Percentiles rank a stretch among this genome's conserved stretches.
Evolutionary conservation across 805 yeast genomes (phyloP).

Genomic region (Grigorovia jiainica): DNA sequence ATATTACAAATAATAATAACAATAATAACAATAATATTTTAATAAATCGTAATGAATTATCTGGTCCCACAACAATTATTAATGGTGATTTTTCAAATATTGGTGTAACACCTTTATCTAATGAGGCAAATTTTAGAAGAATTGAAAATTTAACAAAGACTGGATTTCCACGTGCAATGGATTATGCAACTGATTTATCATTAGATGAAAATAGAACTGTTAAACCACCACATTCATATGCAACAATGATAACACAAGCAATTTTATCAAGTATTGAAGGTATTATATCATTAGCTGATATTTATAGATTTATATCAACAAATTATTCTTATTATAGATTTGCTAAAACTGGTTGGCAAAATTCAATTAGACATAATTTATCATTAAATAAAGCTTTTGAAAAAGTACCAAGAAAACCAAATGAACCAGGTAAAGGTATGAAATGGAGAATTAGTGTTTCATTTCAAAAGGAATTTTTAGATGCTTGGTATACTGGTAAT

Average conservation of each 20-base stretch:
- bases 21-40: conserved; percentile 3
- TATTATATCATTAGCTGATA: conserved; percentile 80
- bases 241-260: conserved; percentile 97
- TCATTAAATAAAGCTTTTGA: conserved; percentile 95
- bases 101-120: conserved; percentile 3
- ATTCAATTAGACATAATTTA: conserved; percentile 89
- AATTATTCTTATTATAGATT: conserved; percentile 88
- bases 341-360: conserved; percentile 96
- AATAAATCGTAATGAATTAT: conserved; percentile 1
- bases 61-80: conserved; percentile 6
- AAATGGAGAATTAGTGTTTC: conserved; percentile 93
- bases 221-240: conserved; percentile 95
- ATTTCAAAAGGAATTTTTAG: conserved; percentile 75
- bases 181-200: conserved; percentile 50
- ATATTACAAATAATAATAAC: neutral
- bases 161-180: conserved; percentile 22
- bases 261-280: conserved; percentile 83
- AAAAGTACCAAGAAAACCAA: conserved; percentile 88
- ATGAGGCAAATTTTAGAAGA: conserved; percentile 6
- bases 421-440: conserved; percentile 98
- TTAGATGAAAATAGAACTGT: conserved; percentile 79
- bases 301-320: conserved; percentile 79
- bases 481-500: conserved; percentile 69
- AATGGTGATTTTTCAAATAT: conserved; percentile 4
- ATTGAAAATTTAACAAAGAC: conserved; percentile 6